Percentiles rank a stretch among this genome's conserved stretches.
Evolutionary conservation across 106 monocot genomes (phyloP).

Genomic region (Apostasia shenzhenica): DNA sequence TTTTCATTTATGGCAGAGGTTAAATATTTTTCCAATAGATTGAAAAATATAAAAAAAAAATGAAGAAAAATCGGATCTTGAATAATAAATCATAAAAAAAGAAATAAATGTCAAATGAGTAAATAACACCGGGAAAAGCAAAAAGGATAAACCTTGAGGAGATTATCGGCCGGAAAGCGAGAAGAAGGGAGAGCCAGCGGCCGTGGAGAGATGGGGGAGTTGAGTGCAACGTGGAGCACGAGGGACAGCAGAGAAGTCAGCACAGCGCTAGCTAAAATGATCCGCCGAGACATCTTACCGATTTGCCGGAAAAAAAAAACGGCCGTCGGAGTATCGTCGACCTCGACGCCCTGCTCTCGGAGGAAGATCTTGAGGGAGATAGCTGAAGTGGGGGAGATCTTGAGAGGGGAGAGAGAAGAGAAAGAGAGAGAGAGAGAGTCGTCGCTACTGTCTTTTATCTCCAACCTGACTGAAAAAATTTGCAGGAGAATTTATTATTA

Average conservation of each 20-base stretch:
- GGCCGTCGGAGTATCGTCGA: not conserved
- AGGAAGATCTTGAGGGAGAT: too few relatives aligned
- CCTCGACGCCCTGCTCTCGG: too few relatives aligned
- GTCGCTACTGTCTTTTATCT: too few relatives aligned
- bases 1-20: too few relatives aligned
- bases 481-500: too few relatives aligned
- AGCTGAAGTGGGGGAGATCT: too few relatives aligned
- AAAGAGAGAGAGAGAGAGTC: too few relatives aligned
- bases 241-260: conserved; percentile 19
- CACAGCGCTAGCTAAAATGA: conserved; percentile 14
- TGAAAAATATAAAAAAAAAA: too few relatives aligned
- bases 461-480: too few relatives aligned
- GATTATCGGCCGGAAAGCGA: conserved; percentile 24
- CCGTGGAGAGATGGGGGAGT: conserved; percentile 49
- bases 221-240: conserved; percentile 22
- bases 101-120: not conserved
- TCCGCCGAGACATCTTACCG: conserved; percentile 2
- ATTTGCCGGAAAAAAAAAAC: not conserved
- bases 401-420: too few relatives aligned
- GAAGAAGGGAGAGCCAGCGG: conserved; percentile 26
- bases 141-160: conserved; percentile 23
- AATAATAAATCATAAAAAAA: not conserved
- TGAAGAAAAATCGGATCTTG: not conserved
- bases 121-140: not conserved
- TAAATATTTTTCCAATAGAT: too few relatives aligned